These are phyloP conservation scores for Fusarium falciforme DNA, from an alignment of 2,329 filamentous ascomycete genomes.

Conservation along the genomic window DNA sequence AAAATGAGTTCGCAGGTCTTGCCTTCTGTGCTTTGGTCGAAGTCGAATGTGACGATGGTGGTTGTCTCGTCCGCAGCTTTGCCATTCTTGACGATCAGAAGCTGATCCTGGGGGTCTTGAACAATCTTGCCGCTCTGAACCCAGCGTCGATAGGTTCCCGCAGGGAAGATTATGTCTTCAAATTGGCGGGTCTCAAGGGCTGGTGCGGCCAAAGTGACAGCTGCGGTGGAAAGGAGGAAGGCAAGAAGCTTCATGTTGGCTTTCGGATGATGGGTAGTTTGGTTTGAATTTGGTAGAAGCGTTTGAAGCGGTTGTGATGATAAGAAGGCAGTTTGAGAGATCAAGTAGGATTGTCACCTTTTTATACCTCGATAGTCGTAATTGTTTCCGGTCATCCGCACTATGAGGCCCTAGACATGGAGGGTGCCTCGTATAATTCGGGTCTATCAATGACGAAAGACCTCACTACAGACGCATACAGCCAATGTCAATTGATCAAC, in stretches of 20 bases:
- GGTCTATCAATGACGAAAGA: neutral
- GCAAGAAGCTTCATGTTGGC: neutral
- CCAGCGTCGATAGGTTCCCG: constrained; percentile 12
- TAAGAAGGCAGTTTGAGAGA: neutral
- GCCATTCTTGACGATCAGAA: constrained; percentile 16
- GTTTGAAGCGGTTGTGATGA: neutral
- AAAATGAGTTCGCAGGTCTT: constrained; percentile 19
- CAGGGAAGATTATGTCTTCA: constrained; percentile 3
- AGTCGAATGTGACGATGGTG: constrained; percentile 13
- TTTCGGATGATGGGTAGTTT: neutral
- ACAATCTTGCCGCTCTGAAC: constrained; percentile 1
- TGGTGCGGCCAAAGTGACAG: neutral
- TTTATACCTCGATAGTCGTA: neutral
- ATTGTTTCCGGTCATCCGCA: neutral
- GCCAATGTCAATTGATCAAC: neutral
- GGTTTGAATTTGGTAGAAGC: neutral
- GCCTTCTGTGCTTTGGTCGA: constrained; percentile 1
- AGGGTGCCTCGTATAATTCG: neutral
- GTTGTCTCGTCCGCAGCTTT: constrained; percentile 9
- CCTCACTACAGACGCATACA: neutral
- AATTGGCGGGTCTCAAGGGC: neutral
- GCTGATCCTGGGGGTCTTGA: constrained; percentile 10
- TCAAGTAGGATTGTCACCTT: neutral
- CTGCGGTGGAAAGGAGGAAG: neutral
- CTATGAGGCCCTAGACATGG: neutral